These are phyloP conservation scores for Miscanthus lutarioriparius DNA, from an alignment of 176 grass and related monocot genomes.

Conservation along the genomic window DNA sequence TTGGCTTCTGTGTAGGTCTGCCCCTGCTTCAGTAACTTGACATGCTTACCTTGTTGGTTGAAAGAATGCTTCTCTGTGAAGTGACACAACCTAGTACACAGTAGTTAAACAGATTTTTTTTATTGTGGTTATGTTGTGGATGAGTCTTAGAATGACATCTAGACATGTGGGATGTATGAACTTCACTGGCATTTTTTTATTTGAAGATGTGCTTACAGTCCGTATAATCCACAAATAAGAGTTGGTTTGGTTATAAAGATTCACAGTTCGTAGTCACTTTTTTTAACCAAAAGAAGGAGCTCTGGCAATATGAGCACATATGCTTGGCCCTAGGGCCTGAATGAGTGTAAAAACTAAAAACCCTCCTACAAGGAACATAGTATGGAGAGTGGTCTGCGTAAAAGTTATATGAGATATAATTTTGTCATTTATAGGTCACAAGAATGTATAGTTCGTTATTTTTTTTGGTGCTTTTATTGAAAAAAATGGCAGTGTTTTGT, in stretches of 20 bases:
- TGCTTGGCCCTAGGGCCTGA: background rate
- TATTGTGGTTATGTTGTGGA: background rate
- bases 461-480: background rate
- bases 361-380: background rate
- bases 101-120: background rate
- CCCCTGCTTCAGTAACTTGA: background rate
- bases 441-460: background rate
- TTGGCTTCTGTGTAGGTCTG: background rate
- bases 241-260: background rate
- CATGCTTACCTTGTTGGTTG: background rate
- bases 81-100: background rate
- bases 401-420: background rate
- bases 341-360: background rate
- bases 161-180: background rate
- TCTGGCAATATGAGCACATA: background rate
- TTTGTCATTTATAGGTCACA: background rate
- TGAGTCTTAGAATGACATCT: background rate
- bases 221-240: background rate
- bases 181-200: background rate
- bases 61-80: constrained; percentile 2
- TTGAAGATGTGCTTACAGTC: background rate
- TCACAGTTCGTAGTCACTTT: background rate
- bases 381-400: background rate
- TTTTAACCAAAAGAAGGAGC: background rate
- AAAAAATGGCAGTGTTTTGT: background rate